Evolutionary conservation across 805 yeast genomes (phyloP).

Genomic region (Zygosaccharomyces kombuchaensis): DNA sequence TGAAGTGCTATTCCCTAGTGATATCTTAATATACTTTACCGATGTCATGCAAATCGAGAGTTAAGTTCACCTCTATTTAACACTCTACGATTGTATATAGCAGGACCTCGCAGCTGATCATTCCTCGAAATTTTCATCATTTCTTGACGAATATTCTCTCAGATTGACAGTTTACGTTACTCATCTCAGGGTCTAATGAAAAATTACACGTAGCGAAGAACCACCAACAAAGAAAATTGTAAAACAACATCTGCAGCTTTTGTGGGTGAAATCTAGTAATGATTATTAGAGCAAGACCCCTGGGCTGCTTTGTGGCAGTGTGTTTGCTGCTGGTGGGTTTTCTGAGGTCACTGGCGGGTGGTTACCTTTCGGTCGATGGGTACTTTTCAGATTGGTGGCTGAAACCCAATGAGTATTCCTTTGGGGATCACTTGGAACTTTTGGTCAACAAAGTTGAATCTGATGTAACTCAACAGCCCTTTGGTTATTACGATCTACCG

Average conservation of each 20-base stretch:
- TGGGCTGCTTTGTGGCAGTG: slow-evolving; percentile 5
- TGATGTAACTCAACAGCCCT: slow-evolving; percentile 67
- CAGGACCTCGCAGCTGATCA: background rate
- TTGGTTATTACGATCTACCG: slow-evolving; percentile 69
- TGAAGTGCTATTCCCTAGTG: no score
- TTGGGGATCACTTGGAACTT: slow-evolving; percentile 62
- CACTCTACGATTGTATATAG: no score
- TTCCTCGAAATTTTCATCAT: background rate
- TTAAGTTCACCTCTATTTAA: no score
- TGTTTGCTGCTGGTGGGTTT: slow-evolving; percentile 6
- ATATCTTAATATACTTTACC: no score
- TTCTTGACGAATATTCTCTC: background rate
- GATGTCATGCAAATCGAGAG: no score
- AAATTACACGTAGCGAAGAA: background rate
- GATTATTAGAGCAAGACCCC: slow-evolving; percentile 8
- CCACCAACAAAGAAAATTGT: background rate
- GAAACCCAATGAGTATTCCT: slow-evolving; percentile 35
- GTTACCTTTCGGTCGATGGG: background rate
- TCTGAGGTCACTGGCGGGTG: slow-evolving; percentile 3
- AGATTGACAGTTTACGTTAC: background rate
- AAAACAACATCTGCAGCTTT: background rate
- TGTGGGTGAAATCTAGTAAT: slow-evolving; percentile 1
- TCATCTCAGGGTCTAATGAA: background rate
- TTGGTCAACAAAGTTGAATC: slow-evolving; percentile 76
- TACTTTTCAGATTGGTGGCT: slow-evolving; percentile 23